phyloP scores from a whole-genome alignment of 2,329 filamentous ascomycete genomes.

The Diaporthe sp. region DNA sequence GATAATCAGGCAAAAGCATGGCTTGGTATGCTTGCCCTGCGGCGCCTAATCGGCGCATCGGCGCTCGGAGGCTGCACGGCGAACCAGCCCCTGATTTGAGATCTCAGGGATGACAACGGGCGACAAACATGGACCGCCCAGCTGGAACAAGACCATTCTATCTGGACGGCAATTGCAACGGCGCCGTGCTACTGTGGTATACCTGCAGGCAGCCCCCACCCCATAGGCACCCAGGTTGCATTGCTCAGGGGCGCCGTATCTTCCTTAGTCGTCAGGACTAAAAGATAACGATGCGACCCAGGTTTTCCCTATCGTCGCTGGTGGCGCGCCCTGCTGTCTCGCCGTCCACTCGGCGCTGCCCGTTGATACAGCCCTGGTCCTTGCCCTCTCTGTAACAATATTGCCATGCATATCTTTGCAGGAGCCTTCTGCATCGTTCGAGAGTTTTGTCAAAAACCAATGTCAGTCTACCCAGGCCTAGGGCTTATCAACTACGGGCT shows the following conservation, averaged over 20 bases:
- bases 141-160: not conserved
- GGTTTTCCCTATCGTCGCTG: not conserved
- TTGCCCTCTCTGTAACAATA: not conserved
- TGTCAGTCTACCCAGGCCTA: slow-evolving; percentile 25
- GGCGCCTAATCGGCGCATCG: not conserved
- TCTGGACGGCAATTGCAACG: slow-evolving; percentile 1
- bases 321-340: not conserved
- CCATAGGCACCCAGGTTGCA: slow-evolving; percentile 13
- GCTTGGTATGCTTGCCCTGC: not conserved
- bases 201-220: slow-evolving; percentile 11
- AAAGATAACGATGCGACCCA: slow-evolving; percentile 32
- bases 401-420: slow-evolving; percentile 24
- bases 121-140: not conserved
- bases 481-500: slow-evolving; percentile 28
- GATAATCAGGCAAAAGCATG: not conserved
- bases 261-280: slow-evolving; percentile 16
- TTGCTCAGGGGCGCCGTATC: slow-evolving; percentile 26
- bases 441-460: slow-evolving; percentile 3
- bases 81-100: too few species aligned
- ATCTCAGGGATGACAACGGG: not conserved
- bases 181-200: slow-evolving; percentile 3
- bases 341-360: slow-evolving; percentile 9
- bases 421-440: not conserved
- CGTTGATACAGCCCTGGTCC: slow-evolving; percentile 20
- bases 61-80: not conserved